phyloP scores from a whole-genome alignment of 371 early-diverging fungal species.

The Lichtheimia hyalospora region DNA sequence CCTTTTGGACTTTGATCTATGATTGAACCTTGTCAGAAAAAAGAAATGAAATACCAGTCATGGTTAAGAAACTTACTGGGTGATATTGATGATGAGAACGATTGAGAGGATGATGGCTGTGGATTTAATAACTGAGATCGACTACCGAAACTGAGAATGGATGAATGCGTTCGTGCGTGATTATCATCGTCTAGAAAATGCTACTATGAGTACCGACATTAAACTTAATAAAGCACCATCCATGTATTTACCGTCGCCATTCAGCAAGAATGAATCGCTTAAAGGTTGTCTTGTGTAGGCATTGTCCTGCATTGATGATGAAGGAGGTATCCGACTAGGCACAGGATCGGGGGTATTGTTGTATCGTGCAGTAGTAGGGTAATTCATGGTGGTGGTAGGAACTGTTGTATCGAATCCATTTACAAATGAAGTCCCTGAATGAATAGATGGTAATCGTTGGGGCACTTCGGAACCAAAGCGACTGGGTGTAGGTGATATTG shows the following conservation, averaged over 20 bases:
- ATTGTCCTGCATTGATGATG: not conserved
- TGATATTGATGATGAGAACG: not conserved
- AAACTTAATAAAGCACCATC: too few species aligned
- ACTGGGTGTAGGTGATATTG: not conserved
- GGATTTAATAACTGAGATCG: not conserved
- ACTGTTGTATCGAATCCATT: not conserved
- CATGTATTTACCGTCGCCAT: not conserved
- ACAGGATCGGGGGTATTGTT: too few species aligned
- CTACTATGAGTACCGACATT: too few species aligned
- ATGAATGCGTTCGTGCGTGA: not conserved
- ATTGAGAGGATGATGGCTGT: not conserved
- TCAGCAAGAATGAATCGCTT: not conserved
- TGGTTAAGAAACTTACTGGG: not conserved
- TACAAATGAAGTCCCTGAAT: not conserved
- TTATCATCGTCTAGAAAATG: not conserved
- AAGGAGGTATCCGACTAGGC: not conserved
- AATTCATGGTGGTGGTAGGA: not conserved
- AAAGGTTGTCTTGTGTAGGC: not conserved
- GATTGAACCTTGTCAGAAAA: not conserved
- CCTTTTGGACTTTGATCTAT: not conserved
- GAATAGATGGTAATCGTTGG: not conserved
- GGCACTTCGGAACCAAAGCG: not conserved
- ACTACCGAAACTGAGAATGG: not conserved
- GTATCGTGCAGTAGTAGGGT: not conserved
- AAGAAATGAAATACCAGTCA: not conserved